Evolutionary conservation across 1,284 basidiomycete species (phyloP).

Genomic region (Ganoderma sinense): DNA sequence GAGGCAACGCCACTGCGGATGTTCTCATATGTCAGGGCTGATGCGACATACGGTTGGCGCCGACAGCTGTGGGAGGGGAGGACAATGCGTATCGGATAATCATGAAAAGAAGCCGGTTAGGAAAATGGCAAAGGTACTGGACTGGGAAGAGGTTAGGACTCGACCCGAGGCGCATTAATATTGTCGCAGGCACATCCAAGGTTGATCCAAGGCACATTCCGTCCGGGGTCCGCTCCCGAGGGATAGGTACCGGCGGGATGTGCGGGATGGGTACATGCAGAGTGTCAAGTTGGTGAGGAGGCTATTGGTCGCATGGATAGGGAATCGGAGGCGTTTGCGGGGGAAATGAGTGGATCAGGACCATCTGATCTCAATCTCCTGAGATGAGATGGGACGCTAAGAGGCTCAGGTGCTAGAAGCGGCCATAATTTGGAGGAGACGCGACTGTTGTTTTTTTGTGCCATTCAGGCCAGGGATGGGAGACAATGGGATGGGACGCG

Average conservation of each 20-base stretch:
- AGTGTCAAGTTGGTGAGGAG: constrained; percentile 13
- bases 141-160: constrained; percentile 14
- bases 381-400: constrained; percentile 9
- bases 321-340: neutral
- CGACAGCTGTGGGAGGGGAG: constrained; percentile 11
- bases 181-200: neutral
- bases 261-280: constrained; percentile 9
- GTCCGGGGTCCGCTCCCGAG: constrained; percentile 5
- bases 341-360: neutral
- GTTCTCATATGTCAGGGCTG: constrained; percentile 12
- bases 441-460: constrained; percentile 6
- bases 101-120: constrained; percentile 6
- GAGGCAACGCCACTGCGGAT: constrained; percentile 2
- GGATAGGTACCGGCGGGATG: constrained; percentile 5
- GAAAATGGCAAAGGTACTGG: constrained; percentile 13
- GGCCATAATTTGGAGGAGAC: constrained; percentile 14
- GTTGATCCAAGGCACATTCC: neutral
- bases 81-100: constrained; percentile 18
- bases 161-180: constrained; percentile 4
- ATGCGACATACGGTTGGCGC: constrained; percentile 1
- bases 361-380: constrained; percentile 19
- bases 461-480: neutral
- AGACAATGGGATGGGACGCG: constrained; percentile 13
- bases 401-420: constrained; percentile 10
- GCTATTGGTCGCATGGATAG: neutral